Percentiles rank a stretch among this genome's conserved stretches.
phyloP scores from a whole-genome alignment of 129 eudicot genomes.

The Flaveria brownii region DNA sequence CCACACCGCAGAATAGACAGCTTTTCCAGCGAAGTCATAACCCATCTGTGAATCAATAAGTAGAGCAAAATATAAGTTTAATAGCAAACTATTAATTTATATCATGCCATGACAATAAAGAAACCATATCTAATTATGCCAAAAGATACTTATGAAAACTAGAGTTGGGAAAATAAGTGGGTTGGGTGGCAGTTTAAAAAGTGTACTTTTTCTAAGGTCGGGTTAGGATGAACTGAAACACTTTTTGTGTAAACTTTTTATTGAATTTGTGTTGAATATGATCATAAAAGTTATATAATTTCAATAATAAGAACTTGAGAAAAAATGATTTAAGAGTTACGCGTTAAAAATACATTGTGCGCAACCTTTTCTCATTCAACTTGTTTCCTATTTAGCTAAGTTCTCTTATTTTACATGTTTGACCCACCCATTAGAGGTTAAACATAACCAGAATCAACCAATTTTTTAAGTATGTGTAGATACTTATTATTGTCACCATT shows the following conservation, averaged over 20 bases:
- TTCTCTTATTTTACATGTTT: neutral
- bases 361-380: neutral
- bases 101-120: constrained; percentile 2
- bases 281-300: neutral
- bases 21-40: constrained; percentile 77
- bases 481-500: neutral
- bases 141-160: neutral
- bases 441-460: neutral
- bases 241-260: neutral
- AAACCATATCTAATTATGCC: neutral
- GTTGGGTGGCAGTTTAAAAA: neutral
- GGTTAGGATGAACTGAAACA: neutral
- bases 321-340: neutral
- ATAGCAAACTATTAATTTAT: neutral
- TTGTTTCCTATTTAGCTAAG: neutral
- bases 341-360: neutral
- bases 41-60: constrained; percentile 58
- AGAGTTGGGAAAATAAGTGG: neutral
- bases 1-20: constrained; percentile 84
- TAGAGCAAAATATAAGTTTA: neutral
- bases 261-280: neutral
- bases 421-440: neutral
- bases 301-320: neutral
- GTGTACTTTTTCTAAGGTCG: neutral
- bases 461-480: neutral